Conservation (phyloP, 2,329 filamentous ascomycete genomes). For the Paramyrothecium sp. region DNA sequence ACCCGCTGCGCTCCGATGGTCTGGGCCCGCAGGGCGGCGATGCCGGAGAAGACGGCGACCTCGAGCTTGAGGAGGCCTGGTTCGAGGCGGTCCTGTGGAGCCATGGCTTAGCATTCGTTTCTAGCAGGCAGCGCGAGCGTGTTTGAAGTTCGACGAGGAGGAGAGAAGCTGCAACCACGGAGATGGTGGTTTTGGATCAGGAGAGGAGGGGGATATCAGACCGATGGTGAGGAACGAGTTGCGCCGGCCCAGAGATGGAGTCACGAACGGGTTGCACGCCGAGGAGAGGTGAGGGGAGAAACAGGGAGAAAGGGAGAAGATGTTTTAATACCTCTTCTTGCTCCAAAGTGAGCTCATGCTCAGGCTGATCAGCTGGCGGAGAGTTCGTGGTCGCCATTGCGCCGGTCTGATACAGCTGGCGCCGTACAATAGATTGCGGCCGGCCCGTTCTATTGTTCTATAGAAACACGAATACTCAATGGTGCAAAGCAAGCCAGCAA, state of each 20-base stretch:
- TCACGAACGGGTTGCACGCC: not conserved
- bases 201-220: not conserved
- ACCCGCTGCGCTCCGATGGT: slow-evolving; percentile 45
- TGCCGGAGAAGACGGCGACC: slow-evolving; percentile 51
- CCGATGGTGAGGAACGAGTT: not conserved
- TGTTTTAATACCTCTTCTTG: not conserved
- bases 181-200: not conserved
- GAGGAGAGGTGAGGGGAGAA: no score
- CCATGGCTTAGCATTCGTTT: not conserved
- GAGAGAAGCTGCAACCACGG: not conserved
- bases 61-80: slow-evolving; percentile 37
- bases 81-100: not conserved
- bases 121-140: not conserved
- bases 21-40: slow-evolving; percentile 36
- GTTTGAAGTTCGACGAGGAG: not conserved
- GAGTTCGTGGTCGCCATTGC: no score
- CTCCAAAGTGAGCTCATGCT: not conserved
- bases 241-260: not conserved
- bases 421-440: no score
- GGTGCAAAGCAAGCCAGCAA: no score
- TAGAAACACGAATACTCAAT: no score
- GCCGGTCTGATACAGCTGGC: no score
- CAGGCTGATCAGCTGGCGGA: not conserved
- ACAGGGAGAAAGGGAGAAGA: not conserved
- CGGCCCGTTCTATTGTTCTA: not conserved